phyloP scores from a whole-genome alignment of 2,329 filamentous ascomycete species.

The Sporothrix protearum region DNA sequence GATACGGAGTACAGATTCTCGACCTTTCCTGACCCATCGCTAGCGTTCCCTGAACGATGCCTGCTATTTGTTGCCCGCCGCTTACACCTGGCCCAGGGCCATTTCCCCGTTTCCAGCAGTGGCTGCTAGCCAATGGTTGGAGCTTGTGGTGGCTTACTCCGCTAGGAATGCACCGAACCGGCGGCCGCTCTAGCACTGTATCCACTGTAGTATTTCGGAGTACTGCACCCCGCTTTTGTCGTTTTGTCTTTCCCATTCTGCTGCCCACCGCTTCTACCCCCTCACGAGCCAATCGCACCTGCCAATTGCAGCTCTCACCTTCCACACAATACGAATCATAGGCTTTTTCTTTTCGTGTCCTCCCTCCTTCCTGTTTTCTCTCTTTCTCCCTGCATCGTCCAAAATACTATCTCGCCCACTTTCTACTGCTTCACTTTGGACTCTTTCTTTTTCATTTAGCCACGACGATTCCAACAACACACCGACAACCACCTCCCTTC shows the following conservation, averaged over 20 bases:
- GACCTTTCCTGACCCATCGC: not conserved
- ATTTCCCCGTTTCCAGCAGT: not conserved
- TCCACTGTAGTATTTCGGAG: not conserved
- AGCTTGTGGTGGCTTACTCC: conserved; percentile 22
- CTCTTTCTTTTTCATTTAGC: not conserved
- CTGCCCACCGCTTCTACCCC: conserved; percentile 11
- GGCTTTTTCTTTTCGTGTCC: not conserved
- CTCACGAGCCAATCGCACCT: conserved; percentile 16
- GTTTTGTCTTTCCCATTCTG: not conserved
- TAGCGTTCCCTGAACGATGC: not conserved
- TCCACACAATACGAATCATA: conserved; percentile 5
- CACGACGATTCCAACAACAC: not conserved
- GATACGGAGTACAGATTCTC: not conserved
- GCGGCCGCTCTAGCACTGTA: not conserved
- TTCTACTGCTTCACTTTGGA: not conserved
- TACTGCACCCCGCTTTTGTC: not conserved
- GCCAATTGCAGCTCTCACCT: conserved; percentile 7
- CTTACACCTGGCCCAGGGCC: not conserved
- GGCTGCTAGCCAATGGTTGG: conserved; percentile 18
- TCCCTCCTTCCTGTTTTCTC: not conserved
- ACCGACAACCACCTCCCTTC: no score
- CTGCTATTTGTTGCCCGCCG: not conserved
- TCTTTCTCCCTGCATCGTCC: not conserved
- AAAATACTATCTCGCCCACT: not conserved
- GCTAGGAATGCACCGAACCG: not conserved